Percentiles rank a stretch among this genome's conserved stretches.
phyloP scores from a whole-genome alignment of 352 stramenopile genomes.

The Globisporangium irregulare region DNA sequence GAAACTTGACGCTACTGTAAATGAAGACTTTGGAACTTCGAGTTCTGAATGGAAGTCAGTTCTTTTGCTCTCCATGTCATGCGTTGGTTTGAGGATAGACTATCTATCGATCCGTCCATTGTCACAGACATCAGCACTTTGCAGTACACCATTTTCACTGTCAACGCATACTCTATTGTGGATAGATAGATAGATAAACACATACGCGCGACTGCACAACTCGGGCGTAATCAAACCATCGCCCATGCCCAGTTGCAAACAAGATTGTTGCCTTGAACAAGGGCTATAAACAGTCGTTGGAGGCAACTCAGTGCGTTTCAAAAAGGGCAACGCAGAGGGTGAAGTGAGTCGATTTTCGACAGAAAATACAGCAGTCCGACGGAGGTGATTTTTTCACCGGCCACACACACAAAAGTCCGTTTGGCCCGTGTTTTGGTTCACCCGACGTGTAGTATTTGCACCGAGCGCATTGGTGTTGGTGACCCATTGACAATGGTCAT shows the following conservation, averaged over 20 bases:
- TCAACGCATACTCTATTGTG: background rate
- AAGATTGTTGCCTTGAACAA: background rate
- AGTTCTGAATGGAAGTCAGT: background rate
- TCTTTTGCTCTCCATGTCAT: background rate
- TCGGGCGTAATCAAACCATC: background rate
- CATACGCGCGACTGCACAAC: background rate
- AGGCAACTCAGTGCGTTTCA: background rate
- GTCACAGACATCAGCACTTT: background rate
- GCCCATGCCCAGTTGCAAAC: background rate
- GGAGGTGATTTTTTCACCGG: background rate
- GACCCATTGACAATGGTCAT: too few species aligned
- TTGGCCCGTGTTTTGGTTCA: background rate
- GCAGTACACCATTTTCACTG: too few species aligned
- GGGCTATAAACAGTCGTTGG: too few species aligned
- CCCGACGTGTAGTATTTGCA: background rate
- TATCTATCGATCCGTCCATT: background rate
- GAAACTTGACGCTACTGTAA: background rate
- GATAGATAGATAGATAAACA: too few species aligned
- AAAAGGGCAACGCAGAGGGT: background rate
- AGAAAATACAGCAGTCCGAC: background rate
- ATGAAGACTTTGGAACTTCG: background rate
- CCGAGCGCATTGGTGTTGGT: too few species aligned
- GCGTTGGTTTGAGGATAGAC: too few species aligned
- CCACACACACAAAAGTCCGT: background rate
- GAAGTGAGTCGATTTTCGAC: background rate